These are phyloP conservation scores for Torulaspora pretoriensis DNA, from an alignment of 1,139 yeast species.

Conservation along the genomic window DNA sequence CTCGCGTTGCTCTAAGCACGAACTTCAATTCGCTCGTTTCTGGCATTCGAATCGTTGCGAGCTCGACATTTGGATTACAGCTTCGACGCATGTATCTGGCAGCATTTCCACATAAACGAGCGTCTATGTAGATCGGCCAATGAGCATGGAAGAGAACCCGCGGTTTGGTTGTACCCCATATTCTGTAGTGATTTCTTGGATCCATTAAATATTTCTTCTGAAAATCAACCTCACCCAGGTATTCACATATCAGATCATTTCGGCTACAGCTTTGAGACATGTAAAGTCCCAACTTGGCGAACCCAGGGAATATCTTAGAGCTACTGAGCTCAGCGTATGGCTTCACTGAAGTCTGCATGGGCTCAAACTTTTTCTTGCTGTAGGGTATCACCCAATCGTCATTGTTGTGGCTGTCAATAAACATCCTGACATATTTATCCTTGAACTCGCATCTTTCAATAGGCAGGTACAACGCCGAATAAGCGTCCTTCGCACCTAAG, in stretches of 20 bases:
- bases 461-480: constrained; percentile 50
- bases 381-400: constrained; percentile 33
- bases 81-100: constrained; percentile 73
- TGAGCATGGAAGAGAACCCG: constrained; percentile 55
- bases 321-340: constrained; percentile 37
- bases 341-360: constrained; percentile 32
- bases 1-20: constrained; percentile 54
- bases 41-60: constrained; percentile 49
- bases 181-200: constrained; percentile 67
- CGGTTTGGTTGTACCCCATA: constrained; percentile 85
- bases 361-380: constrained; percentile 17
- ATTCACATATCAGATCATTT: constrained; percentile 57
- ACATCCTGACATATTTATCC: constrained; percentile 35
- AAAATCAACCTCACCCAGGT: constrained; percentile 68
- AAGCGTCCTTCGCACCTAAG: constrained; percentile 41
- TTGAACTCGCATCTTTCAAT: constrained; percentile 47
- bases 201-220: constrained; percentile 60
- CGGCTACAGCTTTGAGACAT: constrained; percentile 42
- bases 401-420: constrained; percentile 30
- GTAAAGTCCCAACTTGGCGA: constrained; percentile 64
- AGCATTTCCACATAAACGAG: constrained; percentile 73
- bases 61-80: constrained; percentile 71
- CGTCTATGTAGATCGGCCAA: constrained; percentile 64
- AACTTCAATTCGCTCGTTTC: constrained; percentile 50
- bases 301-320: constrained; percentile 54